A percentile compares a stretch with the other conserved stretches of the same genome.
These are phyloP conservation scores for Prunus padus DNA, from an alignment of 306 rosid genomes.

Conservation along the genomic window DNA sequence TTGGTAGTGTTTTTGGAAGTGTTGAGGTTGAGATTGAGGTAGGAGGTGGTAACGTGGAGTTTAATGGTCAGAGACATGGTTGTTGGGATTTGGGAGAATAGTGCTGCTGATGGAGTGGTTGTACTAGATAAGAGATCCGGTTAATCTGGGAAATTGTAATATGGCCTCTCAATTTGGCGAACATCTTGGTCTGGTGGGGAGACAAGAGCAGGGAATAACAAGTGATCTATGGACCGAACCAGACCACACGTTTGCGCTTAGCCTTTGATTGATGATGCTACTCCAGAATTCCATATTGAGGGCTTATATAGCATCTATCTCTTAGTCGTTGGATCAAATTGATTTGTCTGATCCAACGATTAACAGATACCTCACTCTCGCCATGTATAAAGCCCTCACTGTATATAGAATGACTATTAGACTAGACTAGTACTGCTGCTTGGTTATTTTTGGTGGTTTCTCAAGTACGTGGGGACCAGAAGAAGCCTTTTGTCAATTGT, in stretches of 20 bases:
- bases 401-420: too few relatives aligned
- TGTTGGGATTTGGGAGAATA: not conserved
- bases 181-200: constrained; percentile 28
- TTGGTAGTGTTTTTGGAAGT: constrained; percentile 21
- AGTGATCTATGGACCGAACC: not conserved
- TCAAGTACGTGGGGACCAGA: not conserved
- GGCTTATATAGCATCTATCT: too few relatives aligned
- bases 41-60: constrained; percentile 41
- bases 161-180: constrained; percentile 31
- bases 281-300: too few relatives aligned
- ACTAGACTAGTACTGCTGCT: too few relatives aligned
- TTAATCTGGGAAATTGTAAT: constrained; percentile 32
- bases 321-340: too few relatives aligned
- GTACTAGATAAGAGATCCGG: constrained; percentile 26
- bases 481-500: not conserved
- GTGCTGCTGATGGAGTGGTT: not conserved
- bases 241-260: constrained; percentile 29
- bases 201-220: not conserved
- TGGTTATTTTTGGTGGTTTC: not conserved
- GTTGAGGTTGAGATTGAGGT: constrained; percentile 26
- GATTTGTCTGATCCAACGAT: too few relatives aligned
- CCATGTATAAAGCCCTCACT: too few relatives aligned
- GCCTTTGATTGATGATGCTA: constrained; percentile 39
- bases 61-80: constrained; percentile 66
- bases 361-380: too few relatives aligned